Conservation (phyloP, 2,329 filamentous ascomycete genomes). For the Cryphonectria japonica region DNA sequence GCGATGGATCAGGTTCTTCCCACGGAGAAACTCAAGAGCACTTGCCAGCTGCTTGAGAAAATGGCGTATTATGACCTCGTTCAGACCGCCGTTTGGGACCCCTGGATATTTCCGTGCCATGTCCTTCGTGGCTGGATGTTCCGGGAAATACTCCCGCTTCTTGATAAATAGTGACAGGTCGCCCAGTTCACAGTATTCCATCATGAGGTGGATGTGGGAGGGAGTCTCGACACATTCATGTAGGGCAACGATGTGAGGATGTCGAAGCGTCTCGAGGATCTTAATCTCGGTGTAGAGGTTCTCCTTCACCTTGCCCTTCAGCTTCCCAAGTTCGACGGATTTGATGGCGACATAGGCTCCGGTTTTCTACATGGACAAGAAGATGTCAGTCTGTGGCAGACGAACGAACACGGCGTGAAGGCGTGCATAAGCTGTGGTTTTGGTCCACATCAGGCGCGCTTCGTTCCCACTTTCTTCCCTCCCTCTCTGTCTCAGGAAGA, state of each 20-base stretch:
- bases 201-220: constrained; percentile 91
- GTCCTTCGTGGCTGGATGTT: constrained; percentile 60
- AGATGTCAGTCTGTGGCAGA: constrained; percentile 23
- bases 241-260: constrained; percentile 95
- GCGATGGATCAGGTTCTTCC: constrained; percentile 87
- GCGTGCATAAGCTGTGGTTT: neutral
- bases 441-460: no score
- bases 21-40: constrained; percentile 84
- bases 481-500: no score
- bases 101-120: constrained; percentile 72
- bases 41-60: constrained; percentile 95
- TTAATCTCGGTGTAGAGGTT: constrained; percentile 95
- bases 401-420: constrained; percentile 9
- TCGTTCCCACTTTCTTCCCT: neutral
- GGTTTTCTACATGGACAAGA: constrained; percentile 60
- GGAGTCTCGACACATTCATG: constrained; percentile 90
- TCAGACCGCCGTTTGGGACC: constrained; percentile 91
- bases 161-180: constrained; percentile 96
- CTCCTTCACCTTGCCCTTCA: constrained; percentile 95
- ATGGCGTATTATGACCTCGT: constrained; percentile 95
- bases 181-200: constrained; percentile 97
- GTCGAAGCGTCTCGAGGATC: constrained; percentile 89
- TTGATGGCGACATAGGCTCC: constrained; percentile 92
- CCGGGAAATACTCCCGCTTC: constrained; percentile 55
- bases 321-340: constrained; percentile 85